Evolutionary conservation across 1,139 yeast genomes (phyloP), one percentile per base, ranked within the genome.

Genomic region (Suhomyces panamericanus): DNA sequence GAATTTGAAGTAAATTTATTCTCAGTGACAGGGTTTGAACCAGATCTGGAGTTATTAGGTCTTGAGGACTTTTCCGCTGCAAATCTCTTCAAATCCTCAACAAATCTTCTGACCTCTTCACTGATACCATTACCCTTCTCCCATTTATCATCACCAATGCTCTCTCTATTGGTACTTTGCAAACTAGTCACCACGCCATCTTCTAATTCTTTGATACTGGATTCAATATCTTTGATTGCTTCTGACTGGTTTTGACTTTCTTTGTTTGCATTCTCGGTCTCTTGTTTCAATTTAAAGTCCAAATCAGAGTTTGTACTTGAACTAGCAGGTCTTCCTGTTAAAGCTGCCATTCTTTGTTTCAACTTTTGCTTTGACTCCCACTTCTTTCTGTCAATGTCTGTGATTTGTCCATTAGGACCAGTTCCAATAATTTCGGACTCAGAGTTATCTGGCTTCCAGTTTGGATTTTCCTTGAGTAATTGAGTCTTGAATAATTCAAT

Each of bases 341-440:
- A 73, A 8, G 93, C 88, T 16, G 96, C 96, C 95, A 91, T 89
- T 52, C 96, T 76, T 36, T 91, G 86, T 52, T 83, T 84, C 53
- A 91, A 72, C 46, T 83, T 67, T 40, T 93, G 93, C 58, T 87
- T 85, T 35, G 88, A 83, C 55, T 80, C 84, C 40, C 90, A 93
- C 57, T 86, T 86, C 48, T 86, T 77, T 48, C 87, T 77, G 59
- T 91, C 97, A 13, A 80, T 68, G 31, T 88, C 96, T 4, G 96
- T 88, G 9, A 89, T 77, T 51, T 82, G 81, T 13, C 96, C 97
- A 57, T 85, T 81, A 31, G 90, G 85, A 1, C 96, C 97, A 12
- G 95, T 81, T 2, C 96, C 97, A 20, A 75, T 73, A 41, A 89
- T 76, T 17, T 59, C 63, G 2, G 80, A 72, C 32, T 82, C 77